Evolutionary conservation across 192 early-diverging fungal species (phyloP), one percentile per base, ranked within the genome.

Genomic region (Allomyces arbusculus): DNA sequence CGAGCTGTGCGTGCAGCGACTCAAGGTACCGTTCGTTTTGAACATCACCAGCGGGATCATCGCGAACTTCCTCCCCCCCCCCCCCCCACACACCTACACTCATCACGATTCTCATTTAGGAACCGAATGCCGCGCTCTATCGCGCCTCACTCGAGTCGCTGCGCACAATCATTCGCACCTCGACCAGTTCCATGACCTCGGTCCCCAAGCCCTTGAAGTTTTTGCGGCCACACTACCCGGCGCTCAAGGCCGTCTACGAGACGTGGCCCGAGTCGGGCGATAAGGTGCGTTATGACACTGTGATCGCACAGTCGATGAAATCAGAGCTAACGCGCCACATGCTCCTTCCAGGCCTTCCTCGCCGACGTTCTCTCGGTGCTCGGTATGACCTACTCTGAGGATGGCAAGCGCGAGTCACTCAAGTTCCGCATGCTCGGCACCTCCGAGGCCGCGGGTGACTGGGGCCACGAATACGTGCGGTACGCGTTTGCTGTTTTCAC

Each of bases 401-500:
- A 92, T 22, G 83, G 83, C 64, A 84, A 89, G 69, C 79, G 91
- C 23, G 89, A 89, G 63, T 86, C 85, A 58, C 73, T 99, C 62
- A 85, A 85, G 72, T 99, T 91, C 78, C 81, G 94, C 62, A 74
- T 95, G 23, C 64, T 89, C 40, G 93, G 92, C n/a, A 84, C 88
- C 9, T 66, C 69, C 10, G 85, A 77, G 45, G 75, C 82, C 44
- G 80, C 89, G 65, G 91, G 91, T 12, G 89, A 87, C 61, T 99
- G 94, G 94, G 96, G 96, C 22, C 96, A 99, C 68, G 96, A 99
- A 86, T 99, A 96, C 72, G 96, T 96, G 68, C 81, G 92, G 82
- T 87, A 76, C 10, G 66, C 19, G 24, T 40, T 40, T 8, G 33
- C 33, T 40, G 5, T 28, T 28, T 4, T 28, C 26, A 28, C 4